Percentiles rank a stretch among this genome's conserved stretches.
These are phyloP conservation scores for Fusarium keratoplasticum DNA, from an alignment of 2,329 filamentous ascomycete genomes.

Conservation along the genomic window DNA sequence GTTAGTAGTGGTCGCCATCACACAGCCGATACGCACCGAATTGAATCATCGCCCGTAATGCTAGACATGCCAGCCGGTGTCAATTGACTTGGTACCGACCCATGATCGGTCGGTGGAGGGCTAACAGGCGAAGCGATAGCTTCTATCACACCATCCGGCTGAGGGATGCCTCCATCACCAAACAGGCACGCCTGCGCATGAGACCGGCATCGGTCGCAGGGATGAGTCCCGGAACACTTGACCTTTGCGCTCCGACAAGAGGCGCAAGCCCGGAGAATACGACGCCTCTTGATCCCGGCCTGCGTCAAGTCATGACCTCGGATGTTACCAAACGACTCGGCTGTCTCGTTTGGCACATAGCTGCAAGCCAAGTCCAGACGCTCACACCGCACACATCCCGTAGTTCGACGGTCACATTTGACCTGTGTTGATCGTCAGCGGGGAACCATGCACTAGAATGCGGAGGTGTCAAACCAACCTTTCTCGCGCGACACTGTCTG, in stretches of 20 bases:
- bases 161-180: neutral
- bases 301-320: conserved; percentile 33
- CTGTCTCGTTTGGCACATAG: neutral
- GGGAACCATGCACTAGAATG: neutral
- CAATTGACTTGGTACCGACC: neutral
- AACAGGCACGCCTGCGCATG: conserved; percentile 20
- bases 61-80: neutral
- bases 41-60: neutral
- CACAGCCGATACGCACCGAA: neutral
- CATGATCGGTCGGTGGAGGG: conserved; percentile 4
- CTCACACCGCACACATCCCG: conserved; percentile 35
- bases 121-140: conserved; percentile 16
- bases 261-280: conserved; percentile 45
- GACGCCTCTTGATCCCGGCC: conserved; percentile 44
- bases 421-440: conserved; percentile 33
- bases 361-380: conserved; percentile 27
- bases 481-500: conserved; percentile 42
- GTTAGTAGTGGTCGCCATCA: neutral
- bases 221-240: conserved; percentile 49
- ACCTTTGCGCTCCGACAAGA: conserved; percentile 50
- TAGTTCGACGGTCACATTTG: conserved; percentile 40
- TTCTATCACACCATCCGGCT: neutral
- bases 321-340: neutral
- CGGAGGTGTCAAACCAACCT: conserved; percentile 22
- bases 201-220: conserved; percentile 48